Percentiles rank a stretch among this genome's conserved stretches.
Conservation (phyloP, 257 asterid species). For the Jacaranda mimosifolia region DNA sequence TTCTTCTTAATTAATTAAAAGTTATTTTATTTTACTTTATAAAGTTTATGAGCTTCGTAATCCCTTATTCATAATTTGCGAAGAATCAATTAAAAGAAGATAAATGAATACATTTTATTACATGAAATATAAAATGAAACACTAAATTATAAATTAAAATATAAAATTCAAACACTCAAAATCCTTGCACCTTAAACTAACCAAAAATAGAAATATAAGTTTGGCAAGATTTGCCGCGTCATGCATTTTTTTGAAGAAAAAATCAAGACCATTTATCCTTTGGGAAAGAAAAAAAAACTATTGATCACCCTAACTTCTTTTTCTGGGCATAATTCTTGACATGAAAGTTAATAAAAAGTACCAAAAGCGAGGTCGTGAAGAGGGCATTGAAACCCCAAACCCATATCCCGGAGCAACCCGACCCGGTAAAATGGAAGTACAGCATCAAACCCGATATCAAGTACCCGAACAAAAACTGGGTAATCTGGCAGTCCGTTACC, state of each 20-base stretch:
- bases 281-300: neutral
- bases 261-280: constrained; percentile 42
- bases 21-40: too few relatives aligned
- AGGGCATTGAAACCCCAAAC: constrained; percentile 62
- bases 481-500: constrained; percentile 75
- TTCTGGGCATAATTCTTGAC: constrained; percentile 57
- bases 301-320: constrained; percentile 9
- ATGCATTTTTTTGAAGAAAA: neutral
- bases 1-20: too few relatives aligned
- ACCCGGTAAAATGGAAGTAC: constrained; percentile 60
- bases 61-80: too few relatives aligned
- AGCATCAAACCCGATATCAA: constrained; percentile 55
- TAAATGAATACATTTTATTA: too few relatives aligned
- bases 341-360: constrained; percentile 66
- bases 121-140: too few relatives aligned
- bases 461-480: constrained; percentile 66
- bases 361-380: constrained; percentile 67
- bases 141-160: too few relatives aligned
- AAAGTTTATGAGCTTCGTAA: too few relatives aligned
- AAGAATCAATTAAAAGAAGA: too few relatives aligned
- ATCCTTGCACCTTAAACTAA: neutral
- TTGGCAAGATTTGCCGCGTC: neutral
- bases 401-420: constrained; percentile 71
- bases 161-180: neutral
- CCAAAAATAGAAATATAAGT: neutral